phyloP scores from a whole-genome alignment of 805 yeast species.

The Kregervanrija delftensis region DNA sequence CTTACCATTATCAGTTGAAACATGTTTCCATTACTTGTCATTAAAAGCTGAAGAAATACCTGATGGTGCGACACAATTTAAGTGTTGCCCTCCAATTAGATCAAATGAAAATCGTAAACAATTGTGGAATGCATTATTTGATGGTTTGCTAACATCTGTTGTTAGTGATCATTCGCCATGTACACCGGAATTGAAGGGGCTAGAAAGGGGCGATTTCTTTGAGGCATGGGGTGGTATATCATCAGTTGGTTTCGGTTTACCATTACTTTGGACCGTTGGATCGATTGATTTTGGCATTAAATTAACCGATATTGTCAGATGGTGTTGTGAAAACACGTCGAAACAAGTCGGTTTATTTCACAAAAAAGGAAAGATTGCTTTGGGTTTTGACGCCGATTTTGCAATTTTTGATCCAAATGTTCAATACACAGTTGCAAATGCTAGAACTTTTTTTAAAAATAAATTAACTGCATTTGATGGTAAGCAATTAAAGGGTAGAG shows the following conservation, averaged over 20 bases:
- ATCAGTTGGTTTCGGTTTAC: constrained; percentile 86
- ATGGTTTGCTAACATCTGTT: constrained; percentile 67
- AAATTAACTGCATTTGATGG: constrained; percentile 87
- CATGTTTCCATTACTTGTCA: constrained; percentile 88
- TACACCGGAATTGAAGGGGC: constrained; percentile 81
- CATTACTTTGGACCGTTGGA: constrained; percentile 75
- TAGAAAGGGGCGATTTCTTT: constrained; percentile 79
- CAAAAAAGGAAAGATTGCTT: constrained; percentile 62
- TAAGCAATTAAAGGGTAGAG: constrained; percentile 58
- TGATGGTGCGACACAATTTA: constrained; percentile 72
- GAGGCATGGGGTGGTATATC: constrained; percentile 97
- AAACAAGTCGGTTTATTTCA: constrained; percentile 73
- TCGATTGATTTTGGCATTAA: constrained; percentile 27
- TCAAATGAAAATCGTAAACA: constrained; percentile 60
- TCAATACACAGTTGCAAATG: constrained; percentile 43
- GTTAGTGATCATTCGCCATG: constrained; percentile 97
- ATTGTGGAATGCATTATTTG: constrained; percentile 72
- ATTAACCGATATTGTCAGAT: constrained; percentile 56
- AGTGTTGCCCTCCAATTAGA: constrained; percentile 94
- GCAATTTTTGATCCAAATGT: constrained; percentile 67
- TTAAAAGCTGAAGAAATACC: constrained; percentile 73
- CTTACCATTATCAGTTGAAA: constrained; percentile 75
- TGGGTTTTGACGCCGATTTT: constrained; percentile 86
- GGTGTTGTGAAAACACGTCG: constrained; percentile 85
- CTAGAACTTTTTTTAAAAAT: constrained; percentile 66